Evolutionary conservation across 192 early-diverging fungal genomes (phyloP), one percentile per base, ranked within the genome.

Genomic region (Radiomyces spectabilis): DNA sequence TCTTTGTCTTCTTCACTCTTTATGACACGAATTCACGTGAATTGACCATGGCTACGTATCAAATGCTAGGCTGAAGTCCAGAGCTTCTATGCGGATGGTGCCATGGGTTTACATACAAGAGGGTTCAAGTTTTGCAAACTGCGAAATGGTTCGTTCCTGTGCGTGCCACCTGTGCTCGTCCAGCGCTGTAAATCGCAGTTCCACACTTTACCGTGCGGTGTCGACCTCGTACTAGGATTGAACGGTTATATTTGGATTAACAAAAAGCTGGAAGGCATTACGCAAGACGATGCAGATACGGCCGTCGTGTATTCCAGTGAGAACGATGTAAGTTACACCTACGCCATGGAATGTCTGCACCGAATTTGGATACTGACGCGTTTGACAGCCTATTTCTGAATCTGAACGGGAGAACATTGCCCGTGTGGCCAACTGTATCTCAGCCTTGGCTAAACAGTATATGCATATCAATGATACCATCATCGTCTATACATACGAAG

Each of bases 161-260:
- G 69, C 6, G 92, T 95, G 3, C 89, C 92, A n/a, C 87, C 93
- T 27, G 81, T 83, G 3, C 73, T 96, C 41, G 82, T 99, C 9
- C 88, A 90, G 51, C 85, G 97, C 24, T 89, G 87, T 41, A 94
- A 95, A 67, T 89, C 89, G 27, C 97, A 99, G 65, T 99, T 99
- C 71, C 82, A 92, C 50, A 73, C 83, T n/a, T 75, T 96, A 27
- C 78, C 89, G 0, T 94, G 88, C 53, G 92, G 94, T 22, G 87
- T 99, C 27, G 88, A 99, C 66, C 69, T 99, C 8, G 84, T 96
- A 31, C 74, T 99, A 26, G 97, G 97, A 16, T 65, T 99, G 25
- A 99, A 99, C 55, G 97, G 97, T 2, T 95, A 93, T 62, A 89
- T 99, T 46, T 97, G 91, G 91, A 85, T 97, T 21, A 80, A 85